These are phyloP conservation scores for Ashbya aceris DNA, from an alignment of 1,139 yeast genomes.

Conservation along the genomic window DNA sequence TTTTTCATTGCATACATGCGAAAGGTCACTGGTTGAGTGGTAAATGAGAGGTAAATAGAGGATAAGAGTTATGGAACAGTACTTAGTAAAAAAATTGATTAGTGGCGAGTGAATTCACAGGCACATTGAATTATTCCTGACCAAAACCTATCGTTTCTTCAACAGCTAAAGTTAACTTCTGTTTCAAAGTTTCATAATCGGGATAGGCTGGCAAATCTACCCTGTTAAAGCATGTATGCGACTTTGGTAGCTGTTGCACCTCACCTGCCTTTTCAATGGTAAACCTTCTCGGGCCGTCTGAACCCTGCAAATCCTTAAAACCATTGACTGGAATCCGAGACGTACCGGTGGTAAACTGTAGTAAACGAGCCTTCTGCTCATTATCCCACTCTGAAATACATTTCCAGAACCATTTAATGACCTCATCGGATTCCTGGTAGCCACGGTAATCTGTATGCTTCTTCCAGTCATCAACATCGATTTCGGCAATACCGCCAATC, in stretches of 20 bases:
- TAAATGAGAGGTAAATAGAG: neutral
- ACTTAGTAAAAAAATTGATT: neutral
- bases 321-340: conserved; percentile 98
- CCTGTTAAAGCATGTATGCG: conserved; percentile 92
- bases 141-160: conserved; percentile 96
- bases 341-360: conserved; percentile 97
- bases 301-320: conserved; percentile 94
- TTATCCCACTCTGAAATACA: conserved; percentile 91
- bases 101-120: neutral
- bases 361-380: conserved; percentile 88
- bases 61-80: neutral
- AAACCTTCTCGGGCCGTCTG: conserved; percentile 97
- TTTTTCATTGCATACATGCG: too few relatives aligned
- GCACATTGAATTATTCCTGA: conserved; percentile 53
- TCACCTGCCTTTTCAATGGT: conserved; percentile 98
- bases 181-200: conserved; percentile 65
- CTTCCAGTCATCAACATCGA: conserved; percentile 97
- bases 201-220: conserved; percentile 82
- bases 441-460: conserved; percentile 98
- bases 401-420: conserved; percentile 97
- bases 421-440: conserved; percentile 91
- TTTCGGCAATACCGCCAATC: conserved; percentile 97
- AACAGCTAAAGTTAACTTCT: conserved; percentile 77
- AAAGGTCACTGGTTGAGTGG: too few relatives aligned
- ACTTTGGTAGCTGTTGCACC: conserved; percentile 82